Evolutionary conservation across 495 filamentous ascomycete genomes (phyloP).

Genomic region (Parathielavia hyrcaniae): DNA sequence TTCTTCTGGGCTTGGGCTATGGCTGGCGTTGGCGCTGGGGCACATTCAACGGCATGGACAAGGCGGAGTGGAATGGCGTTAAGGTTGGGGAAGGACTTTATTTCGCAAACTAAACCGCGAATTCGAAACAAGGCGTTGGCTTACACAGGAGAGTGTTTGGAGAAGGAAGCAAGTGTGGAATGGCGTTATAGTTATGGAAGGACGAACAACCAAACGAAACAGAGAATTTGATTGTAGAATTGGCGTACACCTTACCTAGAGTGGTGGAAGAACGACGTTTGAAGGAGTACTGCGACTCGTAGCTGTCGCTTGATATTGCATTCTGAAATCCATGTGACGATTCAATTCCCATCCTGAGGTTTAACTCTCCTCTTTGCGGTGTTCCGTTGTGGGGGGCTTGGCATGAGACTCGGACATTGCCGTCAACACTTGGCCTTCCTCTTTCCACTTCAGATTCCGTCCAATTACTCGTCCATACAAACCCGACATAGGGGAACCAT

Average conservation of each 20-base stretch:
- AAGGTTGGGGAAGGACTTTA: neutral
- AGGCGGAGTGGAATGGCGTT: neutral
- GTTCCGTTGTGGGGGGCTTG: neutral
- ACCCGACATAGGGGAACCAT: too few species aligned
- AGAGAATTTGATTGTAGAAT: too few species aligned
- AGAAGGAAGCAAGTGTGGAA: too few species aligned
- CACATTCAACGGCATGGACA: neutral
- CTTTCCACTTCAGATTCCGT: neutral
- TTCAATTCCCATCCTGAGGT: neutral
- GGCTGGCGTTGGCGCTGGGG: conserved; percentile 2
- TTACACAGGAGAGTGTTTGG: neutral
- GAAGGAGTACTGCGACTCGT: too few species aligned
- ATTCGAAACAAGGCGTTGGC: neutral
- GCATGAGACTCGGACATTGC: neutral
- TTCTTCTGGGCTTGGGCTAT: neutral
- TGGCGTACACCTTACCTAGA: too few species aligned
- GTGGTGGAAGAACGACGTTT: too few species aligned
- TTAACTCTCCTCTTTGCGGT: neutral
- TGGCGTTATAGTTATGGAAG: too few species aligned
- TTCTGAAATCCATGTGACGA: neutral
- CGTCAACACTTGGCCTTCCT: neutral
- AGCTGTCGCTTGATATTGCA: too few species aligned
- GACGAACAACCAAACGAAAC: too few species aligned
- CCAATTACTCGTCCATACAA: too few species aligned
- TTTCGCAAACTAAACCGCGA: neutral